Percentiles rank a stretch among this genome's conserved stretches.
phyloP scores from a whole-genome alignment of 1,139 yeast genomes.

The Geotrichum citri-aurantii region DNA sequence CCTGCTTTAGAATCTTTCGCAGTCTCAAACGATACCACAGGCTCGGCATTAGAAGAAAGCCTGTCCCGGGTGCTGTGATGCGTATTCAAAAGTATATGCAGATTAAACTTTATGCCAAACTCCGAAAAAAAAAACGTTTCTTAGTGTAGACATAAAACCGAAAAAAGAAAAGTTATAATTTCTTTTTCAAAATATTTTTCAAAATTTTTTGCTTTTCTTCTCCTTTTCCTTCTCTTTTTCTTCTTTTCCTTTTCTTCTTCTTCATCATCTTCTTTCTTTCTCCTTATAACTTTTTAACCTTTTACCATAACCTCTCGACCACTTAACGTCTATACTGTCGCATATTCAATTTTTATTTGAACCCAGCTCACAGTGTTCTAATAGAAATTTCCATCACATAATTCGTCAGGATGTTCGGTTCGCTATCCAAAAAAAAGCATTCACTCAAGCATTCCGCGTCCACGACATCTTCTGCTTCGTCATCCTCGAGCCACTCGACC shows the following conservation, averaged over 20 bases:
- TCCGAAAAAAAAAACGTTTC: neutral
- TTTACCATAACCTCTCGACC: neutral
- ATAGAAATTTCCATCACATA: neutral
- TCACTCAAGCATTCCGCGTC: neutral
- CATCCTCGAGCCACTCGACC: neutral
- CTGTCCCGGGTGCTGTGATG: no score
- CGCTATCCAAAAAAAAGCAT: neutral
- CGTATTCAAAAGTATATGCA: no score
- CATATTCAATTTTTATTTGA: neutral
- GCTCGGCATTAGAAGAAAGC: no score
- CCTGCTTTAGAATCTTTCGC: no score
- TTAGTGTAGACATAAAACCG: neutral
- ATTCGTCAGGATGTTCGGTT: neutral
- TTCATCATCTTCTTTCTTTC: neutral
- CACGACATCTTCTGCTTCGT: neutral
- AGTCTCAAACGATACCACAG: no score
- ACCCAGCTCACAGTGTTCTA: neutral
- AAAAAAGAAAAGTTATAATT: neutral
- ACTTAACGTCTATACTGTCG: neutral
- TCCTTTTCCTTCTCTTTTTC: neutral
- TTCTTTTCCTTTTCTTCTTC: neutral
- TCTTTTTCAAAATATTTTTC: slow-evolving; percentile 1
- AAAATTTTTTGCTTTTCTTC: neutral
- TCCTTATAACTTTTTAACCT: neutral
- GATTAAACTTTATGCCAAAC: neutral